Percentiles rank a stretch among this genome's conserved stretches.
These are phyloP conservation scores for Penicillium sp. DNA, from an alignment of 2,329 filamentous ascomycete genomes.

Conservation along the genomic window DNA sequence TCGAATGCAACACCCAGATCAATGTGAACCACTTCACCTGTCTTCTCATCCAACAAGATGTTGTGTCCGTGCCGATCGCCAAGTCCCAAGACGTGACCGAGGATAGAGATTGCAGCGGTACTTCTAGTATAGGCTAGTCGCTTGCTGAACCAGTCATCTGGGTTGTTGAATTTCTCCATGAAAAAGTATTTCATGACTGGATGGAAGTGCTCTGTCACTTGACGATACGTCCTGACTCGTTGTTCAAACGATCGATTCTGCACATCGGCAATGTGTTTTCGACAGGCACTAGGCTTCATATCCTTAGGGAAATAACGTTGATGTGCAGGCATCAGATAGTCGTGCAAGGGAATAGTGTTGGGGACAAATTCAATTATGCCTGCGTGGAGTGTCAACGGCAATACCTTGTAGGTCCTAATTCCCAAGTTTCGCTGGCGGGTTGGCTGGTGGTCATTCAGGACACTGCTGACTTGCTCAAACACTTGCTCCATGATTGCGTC, in stretches of 20 bases:
- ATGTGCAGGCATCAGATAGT: slow-evolving; percentile 89
- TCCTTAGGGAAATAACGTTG: slow-evolving; percentile 82
- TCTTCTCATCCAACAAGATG: slow-evolving; percentile 85
- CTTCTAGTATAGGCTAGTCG: slow-evolving; percentile 89
- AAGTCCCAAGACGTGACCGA: slow-evolving; percentile 88
- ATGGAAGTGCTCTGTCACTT: slow-evolving; percentile 77
- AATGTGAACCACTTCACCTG: slow-evolving; percentile 93
- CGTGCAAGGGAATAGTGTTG: slow-evolving; percentile 86
- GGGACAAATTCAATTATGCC: slow-evolving; percentile 97
- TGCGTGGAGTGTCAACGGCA: slow-evolving; percentile 79
- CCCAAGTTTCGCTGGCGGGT: slow-evolving; percentile 86
- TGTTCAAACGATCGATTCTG: slow-evolving; percentile 68
- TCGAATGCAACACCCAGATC: slow-evolving; percentile 97
- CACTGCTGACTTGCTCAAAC: slow-evolving; percentile 89
- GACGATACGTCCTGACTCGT: slow-evolving; percentile 72
- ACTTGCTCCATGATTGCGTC: slow-evolving; percentile 99
- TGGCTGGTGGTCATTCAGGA: slow-evolving; percentile 79
- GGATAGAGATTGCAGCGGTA: slow-evolving; percentile 91
- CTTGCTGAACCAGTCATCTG: slow-evolving; percentile 92
- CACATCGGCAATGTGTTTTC: slow-evolving; percentile 74
- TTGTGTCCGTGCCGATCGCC: slow-evolving; percentile 97
- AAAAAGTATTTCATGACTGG: slow-evolving; percentile 97
- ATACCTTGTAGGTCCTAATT: slow-evolving; percentile 94
- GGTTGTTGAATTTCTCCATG: slow-evolving; percentile 88
- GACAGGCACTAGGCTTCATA: slow-evolving; percentile 70